Evolutionary conservation across 139 green algal species (phyloP).

Genomic region (Nannochloris sp.): DNA sequence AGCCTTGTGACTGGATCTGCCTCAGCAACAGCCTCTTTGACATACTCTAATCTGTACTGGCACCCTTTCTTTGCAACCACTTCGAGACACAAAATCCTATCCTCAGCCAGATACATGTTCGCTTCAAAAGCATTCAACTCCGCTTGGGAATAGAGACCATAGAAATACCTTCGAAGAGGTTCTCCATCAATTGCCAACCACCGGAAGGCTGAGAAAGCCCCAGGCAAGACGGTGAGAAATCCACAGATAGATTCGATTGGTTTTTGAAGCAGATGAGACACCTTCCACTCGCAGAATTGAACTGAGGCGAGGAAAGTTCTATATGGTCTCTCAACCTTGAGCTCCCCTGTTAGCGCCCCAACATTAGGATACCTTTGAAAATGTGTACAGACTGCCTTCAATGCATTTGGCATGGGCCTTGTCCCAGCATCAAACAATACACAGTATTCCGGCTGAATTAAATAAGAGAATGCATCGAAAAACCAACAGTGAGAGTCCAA

Average conservation of each 20-base stretch:
- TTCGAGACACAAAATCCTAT: constrained; percentile 37
- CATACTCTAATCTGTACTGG: constrained; percentile 33
- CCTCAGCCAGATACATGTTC: constrained; percentile 40
- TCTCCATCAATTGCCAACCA: constrained; percentile 32
- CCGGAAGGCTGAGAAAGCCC: constrained; percentile 35
- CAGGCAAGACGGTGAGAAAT: constrained; percentile 33
- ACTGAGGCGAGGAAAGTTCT: constrained; percentile 30
- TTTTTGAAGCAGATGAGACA: constrained; percentile 31
- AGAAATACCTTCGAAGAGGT: constrained; percentile 36
- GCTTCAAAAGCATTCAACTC: constrained; percentile 34
- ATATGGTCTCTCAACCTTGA: constrained; percentile 29
- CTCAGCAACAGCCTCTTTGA: constrained; percentile 37
- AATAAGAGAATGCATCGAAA: constrained; percentile 35
- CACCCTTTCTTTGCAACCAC: constrained; percentile 30
- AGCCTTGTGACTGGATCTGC: constrained; percentile 30
- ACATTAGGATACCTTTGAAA: constrained; percentile 32
- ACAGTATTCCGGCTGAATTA: constrained; percentile 35
- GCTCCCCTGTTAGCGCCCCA: constrained; percentile 27
- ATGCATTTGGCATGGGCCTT: constrained; percentile 26
- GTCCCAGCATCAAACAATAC: constrained; percentile 38
- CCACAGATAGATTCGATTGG: constrained; percentile 36
- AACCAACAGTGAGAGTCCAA: constrained; percentile 38
- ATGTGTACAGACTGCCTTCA: constrained; percentile 28
- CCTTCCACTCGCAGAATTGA: constrained; percentile 40
- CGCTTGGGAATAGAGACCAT: constrained; percentile 37